Conservation (phyloP, 2,329 filamentous ascomycete genomes). For the Chaetoscypha palmicola region DNA sequence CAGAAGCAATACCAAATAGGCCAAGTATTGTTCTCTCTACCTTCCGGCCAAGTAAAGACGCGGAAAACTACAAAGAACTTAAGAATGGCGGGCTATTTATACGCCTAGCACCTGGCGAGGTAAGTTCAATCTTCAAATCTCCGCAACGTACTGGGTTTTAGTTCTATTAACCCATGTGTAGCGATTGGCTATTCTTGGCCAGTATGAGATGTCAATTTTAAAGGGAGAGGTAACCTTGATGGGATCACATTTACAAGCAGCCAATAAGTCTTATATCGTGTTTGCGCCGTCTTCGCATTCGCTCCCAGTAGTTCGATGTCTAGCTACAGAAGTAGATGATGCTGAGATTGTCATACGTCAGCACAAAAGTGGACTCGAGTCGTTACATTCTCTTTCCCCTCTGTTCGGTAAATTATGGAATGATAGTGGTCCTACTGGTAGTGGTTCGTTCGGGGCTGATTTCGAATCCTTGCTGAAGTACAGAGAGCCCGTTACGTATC, state of each 20-base stretch:
- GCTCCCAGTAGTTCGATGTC: slow-evolving; percentile 56
- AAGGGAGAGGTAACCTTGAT: slow-evolving; percentile 58
- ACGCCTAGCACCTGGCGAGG: slow-evolving; percentile 43
- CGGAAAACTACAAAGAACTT: slow-evolving; percentile 34
- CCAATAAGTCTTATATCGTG: slow-evolving; percentile 45
- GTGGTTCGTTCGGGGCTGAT: slow-evolving; percentile 18
- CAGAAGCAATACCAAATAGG: slow-evolving; percentile 9
- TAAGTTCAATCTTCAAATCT: slow-evolving; percentile 30
- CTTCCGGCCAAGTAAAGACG: slow-evolving; percentile 32
- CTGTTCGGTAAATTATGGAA: slow-evolving; percentile 63
- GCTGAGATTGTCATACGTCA: slow-evolving; percentile 52
- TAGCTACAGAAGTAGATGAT: slow-evolving; percentile 35
- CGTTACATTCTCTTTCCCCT: slow-evolving; percentile 55
- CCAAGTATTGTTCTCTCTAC: slow-evolving; percentile 2
- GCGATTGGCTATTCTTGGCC: slow-evolving; percentile 59
- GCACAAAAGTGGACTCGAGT: slow-evolving; percentile 40
- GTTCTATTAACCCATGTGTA: slow-evolving; percentile 28
- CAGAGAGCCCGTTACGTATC: slow-evolving; percentile 36
- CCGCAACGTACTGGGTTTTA: background rate
- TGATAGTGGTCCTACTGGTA: too few relatives aligned
- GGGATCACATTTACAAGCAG: slow-evolving; percentile 52
- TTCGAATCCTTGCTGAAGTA: slow-evolving; percentile 13
- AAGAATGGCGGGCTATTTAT: slow-evolving; percentile 37
- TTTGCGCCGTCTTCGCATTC: slow-evolving; percentile 64
- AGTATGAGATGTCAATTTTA: slow-evolving; percentile 56